Conservation (phyloP, 495 filamentous ascomycete genomes). For the Hyphodiscus hymeniophilus region DNA sequence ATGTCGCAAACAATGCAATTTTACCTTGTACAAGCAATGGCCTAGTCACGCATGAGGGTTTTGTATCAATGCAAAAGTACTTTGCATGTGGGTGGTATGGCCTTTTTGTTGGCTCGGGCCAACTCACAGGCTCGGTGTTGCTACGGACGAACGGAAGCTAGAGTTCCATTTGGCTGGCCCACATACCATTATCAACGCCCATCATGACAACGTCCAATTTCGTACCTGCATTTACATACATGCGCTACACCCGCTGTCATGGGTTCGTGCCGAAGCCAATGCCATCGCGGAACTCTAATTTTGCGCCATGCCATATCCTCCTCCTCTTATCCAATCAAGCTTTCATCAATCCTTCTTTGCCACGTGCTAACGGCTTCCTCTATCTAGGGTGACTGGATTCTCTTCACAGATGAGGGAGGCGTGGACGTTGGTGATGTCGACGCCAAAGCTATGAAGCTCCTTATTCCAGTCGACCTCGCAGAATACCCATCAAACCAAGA, state of each 20-base stretch:
- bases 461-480: conserved; percentile 91
- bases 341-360: neutral
- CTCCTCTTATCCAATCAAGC: conserved; percentile 5
- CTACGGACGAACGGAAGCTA: conserved; percentile 51
- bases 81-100: conserved; percentile 13
- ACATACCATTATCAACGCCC: conserved; percentile 7
- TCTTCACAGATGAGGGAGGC: conserved; percentile 98
- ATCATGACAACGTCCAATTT: conserved; percentile 5
- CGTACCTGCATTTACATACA: conserved; percentile 16
- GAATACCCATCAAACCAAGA: conserved; percentile 95
- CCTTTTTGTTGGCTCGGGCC: conserved; percentile 15
- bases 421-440: conserved; percentile 99
- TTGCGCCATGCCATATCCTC: neutral
- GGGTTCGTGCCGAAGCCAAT: neutral
- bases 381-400: conserved; percentile 91
- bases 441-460: conserved; percentile 94
- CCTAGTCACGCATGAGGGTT: conserved; percentile 2
- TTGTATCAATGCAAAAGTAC: neutral
- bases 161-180: conserved; percentile 20
- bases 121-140: conserved; percentile 10
- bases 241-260: conserved; percentile 13
- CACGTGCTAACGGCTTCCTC: conserved; percentile 26
- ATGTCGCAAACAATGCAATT: no score
- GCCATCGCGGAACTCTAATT: neutral
- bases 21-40: neutral